These are phyloP conservation scores for Anthracocystis panici-leucophaei DNA, from an alignment of 1,284 basidiomycete genomes.

Conservation along the genomic window DNA sequence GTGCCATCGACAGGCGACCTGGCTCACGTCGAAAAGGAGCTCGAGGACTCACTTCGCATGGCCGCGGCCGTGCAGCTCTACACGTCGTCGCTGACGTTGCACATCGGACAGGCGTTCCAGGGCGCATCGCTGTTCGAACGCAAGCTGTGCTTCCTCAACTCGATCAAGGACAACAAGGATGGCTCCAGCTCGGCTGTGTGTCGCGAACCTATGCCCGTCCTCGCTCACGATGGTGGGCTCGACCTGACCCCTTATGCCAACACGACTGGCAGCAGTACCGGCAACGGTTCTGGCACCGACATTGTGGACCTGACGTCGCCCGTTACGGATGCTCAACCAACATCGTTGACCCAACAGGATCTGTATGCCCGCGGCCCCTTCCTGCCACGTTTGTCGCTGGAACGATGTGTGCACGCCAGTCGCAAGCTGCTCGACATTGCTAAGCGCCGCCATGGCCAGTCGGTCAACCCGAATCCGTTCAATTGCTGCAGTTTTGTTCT, in stretches of 20 bases:
- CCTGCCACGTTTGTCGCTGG: slow-evolving; percentile 53
- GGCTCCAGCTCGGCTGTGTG: slow-evolving; percentile 42
- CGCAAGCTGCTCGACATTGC: slow-evolving; percentile 62
- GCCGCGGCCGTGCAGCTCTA: slow-evolving; percentile 63
- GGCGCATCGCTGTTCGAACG: slow-evolving; percentile 64
- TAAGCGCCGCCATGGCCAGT: slow-evolving; percentile 44
- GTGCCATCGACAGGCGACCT: slow-evolving; percentile 36
- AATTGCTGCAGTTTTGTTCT: slow-evolving; percentile 65
- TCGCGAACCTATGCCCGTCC: slow-evolving; percentile 57
- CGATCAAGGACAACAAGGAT: slow-evolving; percentile 56
- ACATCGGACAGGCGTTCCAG: slow-evolving; percentile 65
- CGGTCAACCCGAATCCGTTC: slow-evolving; percentile 62
- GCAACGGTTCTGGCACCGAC: slow-evolving; percentile 10
- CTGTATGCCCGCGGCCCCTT: slow-evolving; percentile 62
- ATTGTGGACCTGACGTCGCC: slow-evolving; percentile 18
- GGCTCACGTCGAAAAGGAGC: slow-evolving; percentile 53
- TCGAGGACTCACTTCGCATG: slow-evolving; percentile 54
- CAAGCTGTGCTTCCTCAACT: slow-evolving; percentile 66
- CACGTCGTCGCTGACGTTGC: slow-evolving; percentile 61
- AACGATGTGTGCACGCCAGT: slow-evolving; percentile 62
- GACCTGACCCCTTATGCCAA: slow-evolving; percentile 17
- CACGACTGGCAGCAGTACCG: slow-evolving; percentile 13
- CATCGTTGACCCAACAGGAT: slow-evolving; percentile 45
- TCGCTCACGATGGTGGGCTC: slow-evolving; percentile 28
- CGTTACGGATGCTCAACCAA: slow-evolving; percentile 8